Evolutionary conservation across 768 basidiomycete species (phyloP).

Genomic region (Daedaleopsis nitida): DNA sequence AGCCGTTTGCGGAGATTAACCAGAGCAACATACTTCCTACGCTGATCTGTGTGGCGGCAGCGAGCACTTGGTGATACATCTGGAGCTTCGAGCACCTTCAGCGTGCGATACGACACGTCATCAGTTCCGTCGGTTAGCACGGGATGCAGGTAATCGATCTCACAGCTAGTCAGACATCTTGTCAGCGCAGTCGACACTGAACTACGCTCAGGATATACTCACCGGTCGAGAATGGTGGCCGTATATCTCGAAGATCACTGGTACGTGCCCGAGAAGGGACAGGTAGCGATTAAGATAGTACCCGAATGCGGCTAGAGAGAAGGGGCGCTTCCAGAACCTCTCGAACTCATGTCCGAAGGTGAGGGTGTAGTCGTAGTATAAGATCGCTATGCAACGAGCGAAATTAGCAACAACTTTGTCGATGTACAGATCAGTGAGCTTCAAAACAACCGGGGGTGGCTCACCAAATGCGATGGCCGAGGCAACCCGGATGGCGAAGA

Average conservation of each 20-base stretch:
- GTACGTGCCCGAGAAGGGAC: constrained; percentile 22
- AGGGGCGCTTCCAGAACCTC: constrained; percentile 40
- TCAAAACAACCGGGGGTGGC: neutral
- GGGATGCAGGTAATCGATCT: no score
- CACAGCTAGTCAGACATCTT: no score
- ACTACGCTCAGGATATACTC: neutral
- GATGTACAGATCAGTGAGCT: neutral
- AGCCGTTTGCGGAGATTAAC: no score
- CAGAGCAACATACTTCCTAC: neutral
- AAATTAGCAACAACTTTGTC: neutral
- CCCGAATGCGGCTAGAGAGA: constrained; percentile 15
- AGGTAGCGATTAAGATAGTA: constrained; percentile 26
- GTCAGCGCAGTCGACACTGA: neutral
- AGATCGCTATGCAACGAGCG: constrained; percentile 21
- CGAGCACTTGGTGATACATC: neutral
- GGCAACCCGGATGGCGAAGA: neutral
- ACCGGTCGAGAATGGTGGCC: neutral
- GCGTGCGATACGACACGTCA: no score
- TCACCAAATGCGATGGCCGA: neutral
- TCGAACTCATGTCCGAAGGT: constrained; percentile 46
- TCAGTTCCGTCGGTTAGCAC: no score
- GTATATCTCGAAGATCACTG: constrained; percentile 11
- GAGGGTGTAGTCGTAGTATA: constrained; percentile 47
- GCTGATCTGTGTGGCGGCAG: neutral
- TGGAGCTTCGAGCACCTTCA: neutral